phyloP scores from a whole-genome alignment of 495 filamentous ascomycete species.

The Hypoxylon lenormandii region DNA sequence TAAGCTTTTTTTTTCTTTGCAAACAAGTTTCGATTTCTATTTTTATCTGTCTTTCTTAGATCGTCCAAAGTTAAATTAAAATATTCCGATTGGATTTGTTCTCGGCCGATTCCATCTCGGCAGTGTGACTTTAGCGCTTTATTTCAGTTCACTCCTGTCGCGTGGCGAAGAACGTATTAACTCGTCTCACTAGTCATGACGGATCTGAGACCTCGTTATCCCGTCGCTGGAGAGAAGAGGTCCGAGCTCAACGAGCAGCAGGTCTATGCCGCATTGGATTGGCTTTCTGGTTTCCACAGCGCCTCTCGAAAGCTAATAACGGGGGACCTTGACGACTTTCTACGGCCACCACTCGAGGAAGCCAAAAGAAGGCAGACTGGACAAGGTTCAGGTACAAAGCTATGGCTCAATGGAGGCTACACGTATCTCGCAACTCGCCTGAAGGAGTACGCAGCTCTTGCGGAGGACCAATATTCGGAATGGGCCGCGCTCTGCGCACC shows the following conservation, averaged over 20 bases:
- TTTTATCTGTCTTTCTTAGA: slow-evolving; percentile 1
- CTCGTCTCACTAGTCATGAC: slow-evolving; percentile 33
- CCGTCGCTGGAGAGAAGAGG: slow-evolving; percentile 46
- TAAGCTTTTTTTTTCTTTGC: slow-evolving; percentile 26
- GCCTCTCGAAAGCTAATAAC: slow-evolving; percentile 48
- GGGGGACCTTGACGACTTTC: slow-evolving; percentile 22
- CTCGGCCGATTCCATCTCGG: neutral
- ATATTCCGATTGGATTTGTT: too few species aligned
- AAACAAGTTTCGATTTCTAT: slow-evolving; percentile 6
- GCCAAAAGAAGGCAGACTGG: slow-evolving; percentile 26
- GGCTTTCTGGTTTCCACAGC: slow-evolving; percentile 60
- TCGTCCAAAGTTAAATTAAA: too few species aligned
- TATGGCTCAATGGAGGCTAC: slow-evolving; percentile 62
- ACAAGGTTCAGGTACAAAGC: slow-evolving; percentile 27
- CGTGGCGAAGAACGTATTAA: neutral
- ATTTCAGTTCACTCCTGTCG: neutral
- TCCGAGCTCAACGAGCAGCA: slow-evolving; percentile 42
- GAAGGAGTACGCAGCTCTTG: slow-evolving; percentile 52
- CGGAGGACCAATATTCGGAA: slow-evolving; percentile 42
- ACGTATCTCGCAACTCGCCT: slow-evolving; percentile 61
- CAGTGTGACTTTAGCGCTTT: neutral
- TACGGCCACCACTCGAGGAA: slow-evolving; percentile 56
- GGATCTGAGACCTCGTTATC: slow-evolving; percentile 43
- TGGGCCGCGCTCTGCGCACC: slow-evolving; percentile 52
- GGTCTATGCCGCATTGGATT: slow-evolving; percentile 52